Evolutionary conservation across 2,329 filamentous ascomycete genomes (phyloP).

Genomic region (Fusarium sp.): DNA sequence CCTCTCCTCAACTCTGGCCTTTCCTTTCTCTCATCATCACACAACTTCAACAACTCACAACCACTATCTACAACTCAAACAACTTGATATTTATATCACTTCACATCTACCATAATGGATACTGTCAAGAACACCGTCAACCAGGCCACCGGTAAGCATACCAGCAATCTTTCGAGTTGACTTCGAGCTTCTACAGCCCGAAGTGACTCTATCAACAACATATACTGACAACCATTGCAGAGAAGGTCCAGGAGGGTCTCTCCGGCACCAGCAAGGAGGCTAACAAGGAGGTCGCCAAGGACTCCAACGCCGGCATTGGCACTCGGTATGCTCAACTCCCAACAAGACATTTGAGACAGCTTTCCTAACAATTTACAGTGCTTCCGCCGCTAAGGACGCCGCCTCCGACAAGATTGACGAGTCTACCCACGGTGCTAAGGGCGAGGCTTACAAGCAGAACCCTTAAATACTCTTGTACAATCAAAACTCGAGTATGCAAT

Average conservation of each 20-base stretch:
- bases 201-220: constrained; percentile 63
- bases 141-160: constrained; percentile 43
- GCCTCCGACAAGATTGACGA: constrained; percentile 61
- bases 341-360: too few relatives aligned
- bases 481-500: not conserved
- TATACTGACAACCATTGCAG: not conserved
- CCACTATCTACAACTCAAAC: constrained; percentile 17
- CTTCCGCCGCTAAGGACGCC: constrained; percentile 63
- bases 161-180: not conserved
- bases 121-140: constrained; percentile 72
- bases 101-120: constrained; percentile 57
- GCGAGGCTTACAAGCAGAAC: constrained; percentile 57
- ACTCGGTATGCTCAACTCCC: constrained; percentile 61
- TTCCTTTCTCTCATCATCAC: constrained; percentile 17
- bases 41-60: constrained; percentile 12
- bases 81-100: not conserved
- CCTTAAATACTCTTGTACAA: constrained; percentile 49
- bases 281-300: constrained; percentile 78
- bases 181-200: not conserved
- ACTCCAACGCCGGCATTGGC: constrained; percentile 62
- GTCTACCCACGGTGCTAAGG: constrained; percentile 56
- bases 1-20: not conserved
- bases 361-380: constrained; percentile 46
- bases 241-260: constrained; percentile 69
- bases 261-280: constrained; percentile 72